Evolutionary conservation across 768 basidiomycete genomes (phyloP).

Genomic region (Chiua virens): DNA sequence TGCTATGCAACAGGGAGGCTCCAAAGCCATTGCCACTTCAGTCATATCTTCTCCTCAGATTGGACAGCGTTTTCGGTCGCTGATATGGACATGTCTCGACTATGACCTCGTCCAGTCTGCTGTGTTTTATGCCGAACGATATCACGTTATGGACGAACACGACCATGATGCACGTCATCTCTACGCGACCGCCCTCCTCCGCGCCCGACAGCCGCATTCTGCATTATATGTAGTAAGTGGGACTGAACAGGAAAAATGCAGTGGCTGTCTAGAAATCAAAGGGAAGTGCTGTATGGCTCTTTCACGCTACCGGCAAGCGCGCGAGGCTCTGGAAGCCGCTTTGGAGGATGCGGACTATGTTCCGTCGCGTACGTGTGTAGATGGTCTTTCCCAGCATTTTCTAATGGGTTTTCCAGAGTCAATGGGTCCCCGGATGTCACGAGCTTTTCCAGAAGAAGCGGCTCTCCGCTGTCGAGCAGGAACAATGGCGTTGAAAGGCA

Average conservation of each 20-base stretch:
- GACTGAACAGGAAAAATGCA: conserved; percentile 59
- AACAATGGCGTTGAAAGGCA: conserved; percentile 73
- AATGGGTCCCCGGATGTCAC: conserved; percentile 51
- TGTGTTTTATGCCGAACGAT: conserved; percentile 87
- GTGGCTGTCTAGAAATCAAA: conserved; percentile 78
- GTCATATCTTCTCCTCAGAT: conserved; percentile 55
- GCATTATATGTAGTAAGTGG: conserved; percentile 70
- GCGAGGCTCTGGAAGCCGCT: conserved; percentile 66
- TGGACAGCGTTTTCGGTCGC: conserved; percentile 64
- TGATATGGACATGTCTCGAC: conserved; percentile 86
- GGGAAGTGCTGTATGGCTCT: conserved; percentile 71
- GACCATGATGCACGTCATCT: conserved; percentile 85
- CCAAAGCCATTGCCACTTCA: conserved; percentile 29
- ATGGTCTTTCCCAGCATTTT: conserved; percentile 2
- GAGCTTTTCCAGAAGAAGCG: conserved; percentile 68
- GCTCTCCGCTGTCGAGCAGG: conserved; percentile 77
- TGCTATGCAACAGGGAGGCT: conserved; percentile 58
- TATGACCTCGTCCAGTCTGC: conserved; percentile 76
- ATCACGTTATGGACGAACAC: conserved; percentile 64
- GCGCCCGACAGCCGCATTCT: conserved; percentile 69
- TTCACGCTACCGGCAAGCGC: conserved; percentile 75
- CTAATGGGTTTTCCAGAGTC: conserved; percentile 45
- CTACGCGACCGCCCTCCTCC: conserved; percentile 76
- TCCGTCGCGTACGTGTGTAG: conserved; percentile 53
- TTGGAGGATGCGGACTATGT: conserved; percentile 51